Percentiles rank a stretch among this genome's conserved stretches.
Evolutionary conservation across 176 grass and related monocot genomes (phyloP).

Genomic region (Poa pratensis): DNA sequence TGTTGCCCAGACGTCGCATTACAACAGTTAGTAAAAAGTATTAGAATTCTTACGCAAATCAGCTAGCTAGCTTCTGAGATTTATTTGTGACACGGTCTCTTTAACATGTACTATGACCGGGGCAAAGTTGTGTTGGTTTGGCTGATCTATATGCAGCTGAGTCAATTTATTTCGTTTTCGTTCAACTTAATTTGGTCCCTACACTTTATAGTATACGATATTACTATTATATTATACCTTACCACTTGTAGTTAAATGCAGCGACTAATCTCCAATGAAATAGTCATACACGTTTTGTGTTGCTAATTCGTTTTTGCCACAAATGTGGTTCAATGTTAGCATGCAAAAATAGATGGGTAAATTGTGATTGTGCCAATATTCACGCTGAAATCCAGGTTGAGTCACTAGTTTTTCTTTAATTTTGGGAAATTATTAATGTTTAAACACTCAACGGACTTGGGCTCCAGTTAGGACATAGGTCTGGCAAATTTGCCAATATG

Average conservation of each 20-base stretch:
- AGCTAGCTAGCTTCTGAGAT: background rate
- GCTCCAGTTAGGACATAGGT: too few species aligned
- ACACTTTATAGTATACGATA: background rate
- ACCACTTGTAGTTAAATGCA: background rate
- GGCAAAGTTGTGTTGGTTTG: background rate
- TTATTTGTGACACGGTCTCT: conserved; percentile 19
- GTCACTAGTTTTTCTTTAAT: too few species aligned
- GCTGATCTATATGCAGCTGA: background rate
- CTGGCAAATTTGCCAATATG: too few species aligned
- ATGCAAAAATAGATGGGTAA: too few species aligned
- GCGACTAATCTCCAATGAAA: background rate
- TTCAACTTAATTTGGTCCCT: background rate
- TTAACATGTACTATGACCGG: background rate
- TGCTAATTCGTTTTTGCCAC: background rate
- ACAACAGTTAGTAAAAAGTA: too few species aligned
- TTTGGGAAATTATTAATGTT: too few species aligned
- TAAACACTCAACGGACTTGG: too few species aligned
- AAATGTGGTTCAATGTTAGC: too few species aligned
- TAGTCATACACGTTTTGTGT: background rate
- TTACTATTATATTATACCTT: background rate
- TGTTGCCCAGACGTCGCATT: background rate
- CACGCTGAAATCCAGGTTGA: too few species aligned
- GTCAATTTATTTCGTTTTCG: background rate
- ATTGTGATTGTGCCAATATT: too few species aligned
- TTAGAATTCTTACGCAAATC: background rate